These are phyloP conservation scores for Epithele typhae DNA, from an alignment of 768 basidiomycete species.

Conservation along the genomic window DNA sequence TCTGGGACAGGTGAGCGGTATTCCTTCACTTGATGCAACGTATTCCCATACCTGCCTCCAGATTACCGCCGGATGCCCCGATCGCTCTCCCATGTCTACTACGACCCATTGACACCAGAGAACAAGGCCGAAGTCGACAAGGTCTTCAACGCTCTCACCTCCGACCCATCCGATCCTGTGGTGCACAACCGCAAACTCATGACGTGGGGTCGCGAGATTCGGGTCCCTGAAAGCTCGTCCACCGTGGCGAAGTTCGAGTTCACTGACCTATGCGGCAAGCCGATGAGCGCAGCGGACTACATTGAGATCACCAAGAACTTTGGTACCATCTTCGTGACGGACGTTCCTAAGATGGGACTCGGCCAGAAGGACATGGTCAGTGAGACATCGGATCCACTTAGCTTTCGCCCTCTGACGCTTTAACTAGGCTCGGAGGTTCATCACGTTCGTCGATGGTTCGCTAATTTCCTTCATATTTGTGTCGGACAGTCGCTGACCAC, in stretches of 20 bases:
- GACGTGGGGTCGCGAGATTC: slow-evolving; percentile 88
- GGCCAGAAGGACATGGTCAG: slow-evolving; percentile 80
- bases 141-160: slow-evolving; percentile 73
- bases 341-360: slow-evolving; percentile 86
- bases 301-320: slow-evolving; percentile 88
- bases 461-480: not conserved
- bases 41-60: slow-evolving; percentile 25
- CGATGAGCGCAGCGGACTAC: slow-evolving; percentile 94
- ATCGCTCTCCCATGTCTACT: slow-evolving; percentile 92
- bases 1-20: slow-evolving; percentile 80
- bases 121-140: slow-evolving; percentile 72
- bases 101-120: slow-evolving; percentile 66
- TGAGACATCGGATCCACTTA: not conserved
- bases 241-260: slow-evolving; percentile 86
- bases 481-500: slow-evolving; percentile 1
- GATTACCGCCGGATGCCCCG: slow-evolving; percentile 95
- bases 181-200: slow-evolving; percentile 58
- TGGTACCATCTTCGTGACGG: slow-evolving; percentile 80
- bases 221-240: slow-evolving; percentile 75
- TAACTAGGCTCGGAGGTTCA: slow-evolving; percentile 82
- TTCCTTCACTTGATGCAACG: not conserved
- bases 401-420: too few relatives aligned
- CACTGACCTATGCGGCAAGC: slow-evolving; percentile 79
- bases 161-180: slow-evolving; percentile 51
- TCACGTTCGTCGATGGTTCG: slow-evolving; percentile 91